Evolutionary conservation across 495 filamentous ascomycete genomes (phyloP).

Genomic region (Oidiodendron maius): DNA sequence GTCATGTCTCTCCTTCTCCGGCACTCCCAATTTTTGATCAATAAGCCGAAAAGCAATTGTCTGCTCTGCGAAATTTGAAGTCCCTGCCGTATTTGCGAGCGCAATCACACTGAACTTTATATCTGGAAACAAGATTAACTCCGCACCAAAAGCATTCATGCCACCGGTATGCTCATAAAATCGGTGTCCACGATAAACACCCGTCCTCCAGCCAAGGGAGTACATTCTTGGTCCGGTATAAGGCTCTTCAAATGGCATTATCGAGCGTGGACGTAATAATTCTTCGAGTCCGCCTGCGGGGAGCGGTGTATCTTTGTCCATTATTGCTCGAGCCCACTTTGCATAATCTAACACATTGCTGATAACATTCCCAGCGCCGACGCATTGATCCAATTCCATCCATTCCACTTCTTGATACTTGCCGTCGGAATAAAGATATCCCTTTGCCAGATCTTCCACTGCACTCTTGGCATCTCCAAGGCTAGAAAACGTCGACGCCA

Average conservation of each 20-base stretch:
- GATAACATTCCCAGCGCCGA: conserved; percentile 45
- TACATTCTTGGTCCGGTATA: too few relatives aligned
- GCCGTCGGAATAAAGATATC: conserved; percentile 20
- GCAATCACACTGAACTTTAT: conserved; percentile 37
- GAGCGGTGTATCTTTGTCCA: conserved; percentile 25
- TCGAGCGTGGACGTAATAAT: conserved; percentile 31
- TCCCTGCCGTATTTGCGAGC: conserved; percentile 37
- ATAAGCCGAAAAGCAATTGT: conserved; percentile 35
- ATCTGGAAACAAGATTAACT: conserved; percentile 39
- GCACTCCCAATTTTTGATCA: conserved; percentile 31
- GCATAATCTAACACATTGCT: conserved; percentile 48
- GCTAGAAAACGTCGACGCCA: conserved; percentile 41
- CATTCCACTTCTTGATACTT: conserved; percentile 15
- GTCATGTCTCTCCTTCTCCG: conserved; percentile 24
- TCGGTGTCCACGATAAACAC: neutral
- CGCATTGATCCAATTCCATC: conserved; percentile 27
- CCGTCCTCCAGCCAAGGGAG: neutral
- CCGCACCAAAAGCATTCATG: conserved; percentile 37
- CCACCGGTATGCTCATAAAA: conserved; percentile 33
- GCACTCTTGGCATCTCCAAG: conserved; percentile 28
- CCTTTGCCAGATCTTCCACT: conserved; percentile 20
- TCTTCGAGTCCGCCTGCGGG: conserved; percentile 29
- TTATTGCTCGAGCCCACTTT: conserved; percentile 37
- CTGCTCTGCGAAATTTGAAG: conserved; percentile 23
- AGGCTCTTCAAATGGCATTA: too few relatives aligned